Conservation (phyloP, 345 rosid species). For the Ricinus communis region DNA sequence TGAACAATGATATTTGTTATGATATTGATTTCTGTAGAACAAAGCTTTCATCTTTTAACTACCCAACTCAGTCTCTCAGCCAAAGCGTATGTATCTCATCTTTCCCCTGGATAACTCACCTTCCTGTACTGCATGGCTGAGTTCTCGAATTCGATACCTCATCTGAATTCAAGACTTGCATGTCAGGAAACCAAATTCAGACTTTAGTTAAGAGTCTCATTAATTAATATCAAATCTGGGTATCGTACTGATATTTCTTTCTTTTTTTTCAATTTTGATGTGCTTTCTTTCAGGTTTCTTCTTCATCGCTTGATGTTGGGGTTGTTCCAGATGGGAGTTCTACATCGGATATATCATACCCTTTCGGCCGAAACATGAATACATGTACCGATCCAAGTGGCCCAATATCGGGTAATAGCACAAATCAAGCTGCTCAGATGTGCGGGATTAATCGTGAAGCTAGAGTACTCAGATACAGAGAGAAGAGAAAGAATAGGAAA, state of each 20-base stretch:
- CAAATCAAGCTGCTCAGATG: slow-evolving; percentile 16
- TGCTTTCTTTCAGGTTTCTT: slow-evolving; percentile 34
- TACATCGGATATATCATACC: slow-evolving; percentile 29
- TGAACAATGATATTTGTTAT: slow-evolving; percentile 21
- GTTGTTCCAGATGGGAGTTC: slow-evolving; percentile 42
- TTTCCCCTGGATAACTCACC: too few relatives aligned
- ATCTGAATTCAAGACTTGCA: too few relatives aligned
- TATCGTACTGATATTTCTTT: too few relatives aligned
- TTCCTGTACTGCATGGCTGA: background rate
- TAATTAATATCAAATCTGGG: too few relatives aligned
- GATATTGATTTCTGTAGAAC: slow-evolving; percentile 35
- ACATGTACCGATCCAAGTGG: background rate
- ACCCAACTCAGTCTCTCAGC: slow-evolving; percentile 33
- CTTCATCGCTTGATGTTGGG: slow-evolving; percentile 40
- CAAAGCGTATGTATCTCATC: slow-evolving; percentile 29
- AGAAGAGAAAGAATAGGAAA: slow-evolving; percentile 45
- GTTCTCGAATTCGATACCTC: too few relatives aligned
- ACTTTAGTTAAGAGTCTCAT: too few relatives aligned
- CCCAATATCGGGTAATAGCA: background rate
- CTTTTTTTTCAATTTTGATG: background rate
- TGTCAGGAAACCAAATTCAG: too few relatives aligned
- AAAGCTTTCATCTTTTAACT: slow-evolving; percentile 31
- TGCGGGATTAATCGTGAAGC: slow-evolving; percentile 38
- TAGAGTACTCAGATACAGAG: slow-evolving; percentile 43
- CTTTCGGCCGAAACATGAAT: slow-evolving; percentile 16